Base-by-base conservation (phyloP, 139 green algal species). In the Tetraselmis chui region DNA sequence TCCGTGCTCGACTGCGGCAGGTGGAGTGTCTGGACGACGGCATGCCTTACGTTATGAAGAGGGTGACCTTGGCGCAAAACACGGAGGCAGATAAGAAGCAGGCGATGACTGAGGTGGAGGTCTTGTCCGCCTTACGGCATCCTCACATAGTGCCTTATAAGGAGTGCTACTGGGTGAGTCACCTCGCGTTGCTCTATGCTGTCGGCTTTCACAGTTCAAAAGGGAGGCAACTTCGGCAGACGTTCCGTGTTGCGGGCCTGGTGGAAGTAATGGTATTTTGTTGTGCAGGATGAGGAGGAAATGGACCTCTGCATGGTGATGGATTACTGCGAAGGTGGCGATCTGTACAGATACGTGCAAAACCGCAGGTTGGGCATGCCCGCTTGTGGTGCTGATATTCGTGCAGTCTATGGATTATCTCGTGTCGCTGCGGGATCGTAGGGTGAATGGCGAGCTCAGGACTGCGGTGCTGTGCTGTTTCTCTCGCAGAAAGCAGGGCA, bases 251-350 rank as follows among this genome's bases (percentile, higher is more conserved):
- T 77, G 11, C 2, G 2, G 2, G 23, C 45, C 11, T 67, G 45
- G 28, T 77, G 74, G 28, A 30, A 22, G 74, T 77, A 25, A 31
- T 28, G 2, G 74, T 25, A 77, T 25, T 18, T 77, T 77, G 2
- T 77, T 22, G 28, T 31, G 74, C 74, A 31, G 26, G 26, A 31
- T 29, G 74, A 28, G n/a, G 74, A 79, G 18, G 75, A 79, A 22
- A 79, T 30, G 28, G 75, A 79, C 45, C 45, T 67, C 45, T 67
- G 45, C 45, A 67, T 67, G 45, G 74, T 77, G 5, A 77, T 77
- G 74, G 74, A 28, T 2, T 29, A 77, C 74, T 77, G 74, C 28
- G 74, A 77, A 25, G n/a, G 74, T 29, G 74, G 74, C 26, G 74
- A 77, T 29, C 74, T 77, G 26, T 29, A 77, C 74, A 2, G 18